Evolutionary conservation across 225 moss, liverwort and hornwort species (phyloP).

Genomic region (Bryoerythrophyllum caledonicum): DNA sequence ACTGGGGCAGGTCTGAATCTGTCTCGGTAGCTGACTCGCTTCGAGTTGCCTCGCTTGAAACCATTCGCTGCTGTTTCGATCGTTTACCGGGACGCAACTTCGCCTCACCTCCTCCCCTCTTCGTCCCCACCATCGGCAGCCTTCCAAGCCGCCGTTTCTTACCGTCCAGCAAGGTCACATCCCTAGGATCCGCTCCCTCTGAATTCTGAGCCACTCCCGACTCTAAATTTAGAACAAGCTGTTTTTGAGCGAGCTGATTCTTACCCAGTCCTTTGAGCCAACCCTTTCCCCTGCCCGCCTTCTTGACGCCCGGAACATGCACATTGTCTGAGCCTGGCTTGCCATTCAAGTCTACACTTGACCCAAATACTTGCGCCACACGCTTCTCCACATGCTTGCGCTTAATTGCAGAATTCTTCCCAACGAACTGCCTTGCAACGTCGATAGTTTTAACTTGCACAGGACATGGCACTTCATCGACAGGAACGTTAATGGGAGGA

Average conservation of each 20-base stretch:
- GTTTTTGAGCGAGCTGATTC: slow-evolving; percentile 11
- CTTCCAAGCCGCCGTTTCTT: slow-evolving; percentile 57
- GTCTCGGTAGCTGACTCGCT: slow-evolving; percentile 67
- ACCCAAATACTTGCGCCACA: slow-evolving; percentile 30
- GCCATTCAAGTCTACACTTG: too few relatives aligned
- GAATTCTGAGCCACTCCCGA: slow-evolving; percentile 18
- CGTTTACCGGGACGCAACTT: too few relatives aligned
- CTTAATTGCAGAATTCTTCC: slow-evolving; percentile 29
- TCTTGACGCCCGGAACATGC: slow-evolving; percentile 22
- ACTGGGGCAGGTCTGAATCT: slow-evolving; percentile 43
- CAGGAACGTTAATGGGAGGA: background rate
- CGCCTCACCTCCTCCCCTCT: slow-evolving; percentile 43
- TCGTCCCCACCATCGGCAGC: slow-evolving; percentile 38
- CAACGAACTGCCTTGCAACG: too few relatives aligned
- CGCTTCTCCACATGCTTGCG: slow-evolving; percentile 30
- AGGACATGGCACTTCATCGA: too few relatives aligned
- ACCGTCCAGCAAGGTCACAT: background rate
- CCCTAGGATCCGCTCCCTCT: background rate
- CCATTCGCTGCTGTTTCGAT: slow-evolving; percentile 34
- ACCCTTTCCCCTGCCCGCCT: slow-evolving; percentile 25
- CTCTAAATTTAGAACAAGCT: slow-evolving; percentile 7
- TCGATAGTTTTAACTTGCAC: too few relatives aligned
- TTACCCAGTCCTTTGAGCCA: slow-evolving; percentile 19
- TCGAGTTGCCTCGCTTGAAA: slow-evolving; percentile 53
- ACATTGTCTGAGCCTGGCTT: too few relatives aligned